Evolutionary conservation across 371 early-diverging fungal species (phyloP).

Genomic region (Dichotomocladium elegans): DNA sequence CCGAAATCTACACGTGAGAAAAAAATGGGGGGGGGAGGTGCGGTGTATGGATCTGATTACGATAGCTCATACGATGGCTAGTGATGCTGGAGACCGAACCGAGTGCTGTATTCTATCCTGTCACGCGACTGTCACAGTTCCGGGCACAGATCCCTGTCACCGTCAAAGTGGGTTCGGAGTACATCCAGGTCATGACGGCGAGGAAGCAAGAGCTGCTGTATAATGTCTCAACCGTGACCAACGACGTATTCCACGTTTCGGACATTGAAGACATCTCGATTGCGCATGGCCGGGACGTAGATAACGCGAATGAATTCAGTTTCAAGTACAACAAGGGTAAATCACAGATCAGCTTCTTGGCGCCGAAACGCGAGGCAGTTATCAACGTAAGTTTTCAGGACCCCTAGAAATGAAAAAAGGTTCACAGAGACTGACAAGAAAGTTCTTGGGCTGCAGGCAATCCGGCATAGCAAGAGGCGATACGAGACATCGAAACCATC

Average conservation of each 20-base stretch:
- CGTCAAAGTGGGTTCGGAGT: conserved; percentile 76
- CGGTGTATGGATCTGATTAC: no score
- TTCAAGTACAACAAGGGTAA: conserved; percentile 75
- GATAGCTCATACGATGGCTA: no score
- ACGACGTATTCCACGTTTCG: conserved; percentile 83
- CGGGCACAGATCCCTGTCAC: conserved; percentile 68
- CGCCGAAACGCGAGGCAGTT: conserved; percentile 74
- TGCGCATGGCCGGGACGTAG: conserved; percentile 37
- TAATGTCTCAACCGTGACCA: conserved; percentile 67
- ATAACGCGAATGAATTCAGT: conserved; percentile 71
- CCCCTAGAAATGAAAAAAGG: no score
- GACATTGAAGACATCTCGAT: conserved; percentile 77
- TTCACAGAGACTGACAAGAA: conserved; percentile 35
- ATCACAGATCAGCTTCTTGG: conserved; percentile 63
- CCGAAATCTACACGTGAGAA: conserved; percentile 67
- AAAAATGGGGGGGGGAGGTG: not conserved
- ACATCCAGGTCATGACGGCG: conserved; percentile 72
- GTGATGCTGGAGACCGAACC: conserved; percentile 67
- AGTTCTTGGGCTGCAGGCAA: no score
- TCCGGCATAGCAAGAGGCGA: conserved; percentile 67
- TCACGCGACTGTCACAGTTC: conserved; percentile 58
- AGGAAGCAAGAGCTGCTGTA: conserved; percentile 63
- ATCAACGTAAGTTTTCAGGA: conserved; percentile 40
- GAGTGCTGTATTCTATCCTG: conserved; percentile 58
- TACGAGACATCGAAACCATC: conserved; percentile 64